Percentiles rank a stretch among this genome's conserved stretches.
Evolutionary conservation across 257 asterid genomes (phyloP).

Genomic region (Avicennia marina): DNA sequence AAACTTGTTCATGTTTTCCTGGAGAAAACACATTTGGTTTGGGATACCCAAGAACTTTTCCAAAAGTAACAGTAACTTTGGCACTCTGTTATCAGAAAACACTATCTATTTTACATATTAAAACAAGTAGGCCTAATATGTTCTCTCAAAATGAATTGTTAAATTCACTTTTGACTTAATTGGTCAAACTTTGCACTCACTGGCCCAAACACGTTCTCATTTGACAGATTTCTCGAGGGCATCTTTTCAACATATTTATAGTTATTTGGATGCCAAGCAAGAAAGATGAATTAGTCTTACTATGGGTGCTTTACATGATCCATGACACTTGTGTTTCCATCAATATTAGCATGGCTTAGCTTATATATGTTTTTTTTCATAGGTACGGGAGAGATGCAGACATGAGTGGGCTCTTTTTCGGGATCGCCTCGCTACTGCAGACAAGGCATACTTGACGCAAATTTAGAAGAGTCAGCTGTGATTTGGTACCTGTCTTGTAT

Average conservation of each 20-base stretch:
- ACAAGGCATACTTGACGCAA: slow-evolving; percentile 48
- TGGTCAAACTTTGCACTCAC: neutral
- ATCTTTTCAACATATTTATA: no score
- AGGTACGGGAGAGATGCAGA: slow-evolving; percentile 71
- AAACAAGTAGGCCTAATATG: neutral
- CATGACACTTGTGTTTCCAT: neutral
- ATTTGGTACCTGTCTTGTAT: slow-evolving; percentile 1
- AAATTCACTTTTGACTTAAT: neutral
- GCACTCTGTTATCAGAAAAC: neutral
- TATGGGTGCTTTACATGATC: no score
- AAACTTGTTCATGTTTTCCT: neutral
- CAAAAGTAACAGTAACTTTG: neutral
- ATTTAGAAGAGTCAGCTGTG: slow-evolving; percentile 22
- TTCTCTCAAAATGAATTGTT: neutral
- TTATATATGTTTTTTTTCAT: neutral
- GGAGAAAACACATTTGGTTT: neutral
- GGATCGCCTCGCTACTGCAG: slow-evolving; percentile 58
- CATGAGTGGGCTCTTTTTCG: slow-evolving; percentile 62
- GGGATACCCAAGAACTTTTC: neutral
- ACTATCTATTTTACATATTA: neutral
- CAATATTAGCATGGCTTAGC: neutral
- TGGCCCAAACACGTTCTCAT: no score
- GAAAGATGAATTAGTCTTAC: no score
- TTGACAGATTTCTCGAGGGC: no score
- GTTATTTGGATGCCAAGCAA: no score